Base-by-base conservation (phyloP, 148 eudicot species). In the Rhododendron mucronatum region DNA sequence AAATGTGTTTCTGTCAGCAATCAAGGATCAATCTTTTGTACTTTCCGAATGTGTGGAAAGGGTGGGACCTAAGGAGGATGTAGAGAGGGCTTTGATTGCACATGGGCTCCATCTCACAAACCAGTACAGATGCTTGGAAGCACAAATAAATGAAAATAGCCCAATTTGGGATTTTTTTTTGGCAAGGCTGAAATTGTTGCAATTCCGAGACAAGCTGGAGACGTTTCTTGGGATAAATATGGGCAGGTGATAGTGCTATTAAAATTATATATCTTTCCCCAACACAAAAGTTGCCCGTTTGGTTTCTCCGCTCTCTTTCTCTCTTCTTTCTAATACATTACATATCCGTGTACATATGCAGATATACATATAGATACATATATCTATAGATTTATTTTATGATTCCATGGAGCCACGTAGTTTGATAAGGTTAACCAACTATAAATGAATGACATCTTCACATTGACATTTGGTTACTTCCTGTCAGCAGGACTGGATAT, bases 201-300 rank as follows among this genome's bases (percentile, higher is more conserved):
- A 94, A 84, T 95, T 91, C 91, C 90, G 89, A 90, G 99, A 97
- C 90, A 93, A 96, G 92, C 93, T 97, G 85, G 98, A 97, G 88
- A 95, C 99, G 76, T 97, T 95, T 90, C 93, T 97, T 87, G 99
- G 99, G 55, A 93, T 97, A 85, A 95, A 95, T 90, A 95, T 93
- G 98, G 98, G 98, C 94, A 95, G 99, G 99, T 97, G 91, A 84
- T 85, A 78, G 45, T 86, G 74, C 53, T 55, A n/a, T 83, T 50
- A 65, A 37, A 61, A n/a, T n/a, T 78, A 16, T 71, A 5, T 76
- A 1, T 41, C 26, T 61, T 44, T 85, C 61, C 61, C 73, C 65
- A n/a, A 8, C 15, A 26, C 81, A 81, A 21, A 80, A 23, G 80
- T 48, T 48, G 26, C 16, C 2, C 74, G 55, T 30, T 82, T 21